These are phyloP conservation scores for Citrus reticulata DNA, from an alignment of 345 rosid genomes.

Conservation along the genomic window DNA sequence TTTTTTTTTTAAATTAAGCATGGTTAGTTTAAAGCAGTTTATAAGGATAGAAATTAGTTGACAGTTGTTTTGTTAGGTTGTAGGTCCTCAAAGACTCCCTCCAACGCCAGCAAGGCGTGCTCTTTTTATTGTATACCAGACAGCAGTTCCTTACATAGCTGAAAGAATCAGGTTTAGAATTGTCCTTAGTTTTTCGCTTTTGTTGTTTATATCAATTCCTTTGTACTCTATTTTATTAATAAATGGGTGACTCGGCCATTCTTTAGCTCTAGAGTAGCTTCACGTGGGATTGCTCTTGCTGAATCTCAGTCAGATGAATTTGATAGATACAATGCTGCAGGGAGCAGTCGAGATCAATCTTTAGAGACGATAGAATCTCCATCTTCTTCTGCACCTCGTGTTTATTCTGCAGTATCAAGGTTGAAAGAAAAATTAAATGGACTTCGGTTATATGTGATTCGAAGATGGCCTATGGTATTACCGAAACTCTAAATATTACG, in stretches of 20 bases:
- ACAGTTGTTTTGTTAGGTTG: constrained; percentile 44
- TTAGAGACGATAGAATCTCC: constrained; percentile 27
- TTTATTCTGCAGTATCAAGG: constrained; percentile 44
- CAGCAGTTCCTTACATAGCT: constrained; percentile 77
- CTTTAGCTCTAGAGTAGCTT: constrained; percentile 69
- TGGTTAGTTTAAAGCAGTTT: not conserved
- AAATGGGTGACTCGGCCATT: not conserved
- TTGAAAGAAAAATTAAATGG: constrained; percentile 49
- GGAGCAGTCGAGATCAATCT: constrained; percentile 31
- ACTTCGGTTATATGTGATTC: constrained; percentile 51
- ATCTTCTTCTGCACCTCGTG: constrained; percentile 36
- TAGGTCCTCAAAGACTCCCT: constrained; percentile 72
- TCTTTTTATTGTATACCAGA: constrained; percentile 77
- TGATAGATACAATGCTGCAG: constrained; percentile 20
- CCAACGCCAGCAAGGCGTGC: constrained; percentile 97
- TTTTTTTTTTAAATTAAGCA: too few relatives aligned
- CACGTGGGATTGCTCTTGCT: constrained; percentile 60
- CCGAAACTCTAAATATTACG: not conserved
- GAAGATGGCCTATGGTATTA: constrained; percentile 78
- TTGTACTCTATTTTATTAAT: not conserved
- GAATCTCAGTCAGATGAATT: constrained; percentile 54
- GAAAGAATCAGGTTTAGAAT: constrained; percentile 72
- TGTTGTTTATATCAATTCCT: not conserved
- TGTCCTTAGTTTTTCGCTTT: not conserved
- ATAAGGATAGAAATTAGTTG: not conserved